These are phyloP conservation scores for Hansenula sp. DNA, from an alignment of 1,139 yeast genomes.

Conservation along the genomic window DNA sequence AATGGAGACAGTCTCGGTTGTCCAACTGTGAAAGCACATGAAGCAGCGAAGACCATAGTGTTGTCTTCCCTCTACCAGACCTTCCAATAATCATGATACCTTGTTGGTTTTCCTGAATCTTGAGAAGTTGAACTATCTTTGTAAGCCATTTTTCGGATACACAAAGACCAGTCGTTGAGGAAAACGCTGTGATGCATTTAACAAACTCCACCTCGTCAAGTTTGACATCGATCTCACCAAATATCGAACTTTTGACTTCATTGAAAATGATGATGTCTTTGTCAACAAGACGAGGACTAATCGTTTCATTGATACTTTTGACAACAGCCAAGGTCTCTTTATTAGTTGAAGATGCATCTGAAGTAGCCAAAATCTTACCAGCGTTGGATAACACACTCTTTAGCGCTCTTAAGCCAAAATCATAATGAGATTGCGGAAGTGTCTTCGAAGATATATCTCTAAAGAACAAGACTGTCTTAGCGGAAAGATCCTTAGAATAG, in stretches of 20 bases:
- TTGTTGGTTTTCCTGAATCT: slow-evolving; percentile 63
- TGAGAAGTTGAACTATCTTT: slow-evolving; percentile 61
- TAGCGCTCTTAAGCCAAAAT: slow-evolving; percentile 82
- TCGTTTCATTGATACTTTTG: slow-evolving; percentile 53
- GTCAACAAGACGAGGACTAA: slow-evolving; percentile 61
- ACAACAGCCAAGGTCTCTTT: slow-evolving; percentile 46
- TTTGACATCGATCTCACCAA: slow-evolving; percentile 23
- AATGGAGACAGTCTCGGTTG: slow-evolving; percentile 35
- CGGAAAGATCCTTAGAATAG: slow-evolving; percentile 44
- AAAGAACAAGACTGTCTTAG: slow-evolving; percentile 55
- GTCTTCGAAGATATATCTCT: slow-evolving; percentile 33
- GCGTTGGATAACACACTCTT: slow-evolving; percentile 62
- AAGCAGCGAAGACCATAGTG: slow-evolving; percentile 47
- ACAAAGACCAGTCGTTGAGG: slow-evolving; percentile 23
- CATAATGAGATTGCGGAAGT: slow-evolving; percentile 71
- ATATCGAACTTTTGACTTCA: slow-evolving; percentile 25
- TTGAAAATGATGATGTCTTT: slow-evolving; percentile 44
- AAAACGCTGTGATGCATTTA: slow-evolving; percentile 18
- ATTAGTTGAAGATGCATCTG: no score
- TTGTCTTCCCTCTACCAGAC: slow-evolving; percentile 74
- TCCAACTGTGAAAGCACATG: slow-evolving; percentile 38
- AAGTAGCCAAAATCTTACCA: slow-evolving; percentile 43
- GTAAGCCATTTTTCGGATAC: slow-evolving; percentile 41
- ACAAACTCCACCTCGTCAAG: slow-evolving; percentile 19
- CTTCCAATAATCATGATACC: slow-evolving; percentile 82